These are phyloP conservation scores for Dioscorea dumetorum DNA, from an alignment of 106 monocot genomes.

Conservation along the genomic window DNA sequence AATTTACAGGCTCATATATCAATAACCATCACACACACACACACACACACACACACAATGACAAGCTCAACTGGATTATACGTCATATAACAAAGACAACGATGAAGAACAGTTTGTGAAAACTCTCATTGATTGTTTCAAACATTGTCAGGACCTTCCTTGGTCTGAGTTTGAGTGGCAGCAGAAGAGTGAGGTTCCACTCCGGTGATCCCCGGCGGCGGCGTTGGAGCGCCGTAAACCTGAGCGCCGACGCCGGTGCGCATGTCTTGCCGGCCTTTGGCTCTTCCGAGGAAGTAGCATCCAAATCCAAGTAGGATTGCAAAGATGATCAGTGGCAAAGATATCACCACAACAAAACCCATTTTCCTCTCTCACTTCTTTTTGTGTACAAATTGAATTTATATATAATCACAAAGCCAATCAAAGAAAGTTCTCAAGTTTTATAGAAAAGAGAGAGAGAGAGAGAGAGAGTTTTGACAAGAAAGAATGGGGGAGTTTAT, in stretches of 20 bases:
- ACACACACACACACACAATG: too few relatives aligned
- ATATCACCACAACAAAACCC: conserved; percentile 43
- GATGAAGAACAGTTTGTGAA: too few relatives aligned
- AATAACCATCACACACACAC: too few relatives aligned
- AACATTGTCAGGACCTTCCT: conserved; percentile 15
- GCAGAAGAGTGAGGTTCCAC: conserved; percentile 1
- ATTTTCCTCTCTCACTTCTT: conserved; percentile 4
- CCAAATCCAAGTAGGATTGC: conserved; percentile 51
- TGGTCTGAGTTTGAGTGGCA: background rate
- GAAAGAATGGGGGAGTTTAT: too few relatives aligned
- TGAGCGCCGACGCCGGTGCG: conserved; percentile 25
- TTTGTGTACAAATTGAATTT: too few relatives aligned
- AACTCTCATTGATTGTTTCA: conserved; percentile 1
- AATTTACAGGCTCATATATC: too few relatives aligned
- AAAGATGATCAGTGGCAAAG: conserved; percentile 46
- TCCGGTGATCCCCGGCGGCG: conserved; percentile 19
- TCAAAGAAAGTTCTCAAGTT: too few relatives aligned
- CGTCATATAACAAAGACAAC: too few relatives aligned
- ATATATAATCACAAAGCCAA: too few relatives aligned
- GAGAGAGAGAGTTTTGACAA: too few relatives aligned
- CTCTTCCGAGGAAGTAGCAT: conserved; percentile 49
- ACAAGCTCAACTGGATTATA: too few relatives aligned
- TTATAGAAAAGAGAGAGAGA: too few relatives aligned
- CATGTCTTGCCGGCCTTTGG: conserved; percentile 29
- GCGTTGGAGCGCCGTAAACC: conserved; percentile 30